These are phyloP conservation scores for Carex sylvatica DNA, from an alignment of 202 grass and related monocot species.

Conservation along the genomic window DNA sequence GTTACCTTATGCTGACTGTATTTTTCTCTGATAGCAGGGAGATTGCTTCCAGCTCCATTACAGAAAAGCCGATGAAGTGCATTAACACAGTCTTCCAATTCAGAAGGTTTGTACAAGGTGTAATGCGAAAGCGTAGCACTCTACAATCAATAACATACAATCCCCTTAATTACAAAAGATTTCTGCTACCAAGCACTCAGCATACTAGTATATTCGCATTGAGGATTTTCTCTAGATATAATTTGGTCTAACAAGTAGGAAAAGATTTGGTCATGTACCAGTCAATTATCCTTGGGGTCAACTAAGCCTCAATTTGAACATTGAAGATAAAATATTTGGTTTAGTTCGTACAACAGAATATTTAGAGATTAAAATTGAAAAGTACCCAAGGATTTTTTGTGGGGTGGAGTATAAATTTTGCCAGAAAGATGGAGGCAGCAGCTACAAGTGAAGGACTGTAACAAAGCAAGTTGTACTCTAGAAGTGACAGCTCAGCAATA, in stretches of 20 bases:
- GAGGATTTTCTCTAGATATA: not conserved
- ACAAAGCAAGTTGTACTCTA: slow-evolving; percentile 79
- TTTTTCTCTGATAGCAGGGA: slow-evolving; percentile 93
- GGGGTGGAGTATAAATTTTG: slow-evolving; percentile 84
- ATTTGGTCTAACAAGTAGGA: not conserved
- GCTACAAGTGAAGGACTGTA: slow-evolving; percentile 81
- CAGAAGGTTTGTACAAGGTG: slow-evolving; percentile 69
- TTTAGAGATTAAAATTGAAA: not conserved
- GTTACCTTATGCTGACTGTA: slow-evolving; percentile 99
- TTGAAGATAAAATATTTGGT: not conserved
- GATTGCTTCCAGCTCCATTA: slow-evolving; percentile 65
- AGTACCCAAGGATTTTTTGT: slow-evolving; percentile 76
- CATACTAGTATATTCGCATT: not conserved
- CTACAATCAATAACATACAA: slow-evolving; percentile 36
- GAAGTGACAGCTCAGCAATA: slow-evolving; percentile 73
- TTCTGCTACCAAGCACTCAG: not conserved
- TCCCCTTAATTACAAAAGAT: not conserved
- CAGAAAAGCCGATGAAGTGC: slow-evolving; percentile 58
- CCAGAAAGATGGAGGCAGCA: slow-evolving; percentile 76
- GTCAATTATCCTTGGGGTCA: not conserved
- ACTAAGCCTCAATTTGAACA: not conserved
- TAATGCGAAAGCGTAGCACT: slow-evolving; percentile 84
- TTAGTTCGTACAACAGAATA: not conserved
- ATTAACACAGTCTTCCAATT: slow-evolving; percentile 62
- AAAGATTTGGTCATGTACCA: not conserved